phyloP scores from a whole-genome alignment of 1,284 basidiomycete genomes.

The Pseudozyma hubeiensis region DNA sequence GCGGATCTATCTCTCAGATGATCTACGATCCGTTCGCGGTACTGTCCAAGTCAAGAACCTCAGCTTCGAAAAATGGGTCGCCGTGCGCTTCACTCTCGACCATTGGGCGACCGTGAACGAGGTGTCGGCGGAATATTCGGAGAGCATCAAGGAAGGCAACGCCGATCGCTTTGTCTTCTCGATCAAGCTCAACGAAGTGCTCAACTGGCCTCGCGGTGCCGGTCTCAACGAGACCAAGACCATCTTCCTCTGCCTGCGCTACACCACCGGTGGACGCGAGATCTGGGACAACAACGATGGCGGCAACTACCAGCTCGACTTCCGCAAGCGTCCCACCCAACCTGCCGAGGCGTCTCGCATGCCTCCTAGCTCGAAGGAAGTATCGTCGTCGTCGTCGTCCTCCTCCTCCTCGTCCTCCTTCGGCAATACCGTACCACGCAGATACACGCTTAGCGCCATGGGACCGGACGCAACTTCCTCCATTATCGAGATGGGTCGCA shows the following conservation, averaged over 20 bases:
- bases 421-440: conserved; percentile 37
- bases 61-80: conserved; percentile 87
- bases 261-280: conserved; percentile 78
- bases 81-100: conserved; percentile 91
- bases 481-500: conserved; percentile 55
- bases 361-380: conserved; percentile 30
- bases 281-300: conserved; percentile 93
- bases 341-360: conserved; percentile 28
- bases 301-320: conserved; percentile 79
- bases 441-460: conserved; percentile 43
- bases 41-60: conserved; percentile 84
- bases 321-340: conserved; percentile 61
- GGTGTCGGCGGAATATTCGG: conserved; percentile 82
- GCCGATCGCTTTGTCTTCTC: conserved; percentile 76
- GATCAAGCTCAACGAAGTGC: conserved; percentile 72
- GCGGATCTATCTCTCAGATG: conserved; percentile 75
- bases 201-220: conserved; percentile 67
- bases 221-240: conserved; percentile 83
- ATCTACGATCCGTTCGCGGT: conserved; percentile 76
- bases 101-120: conserved; percentile 96
- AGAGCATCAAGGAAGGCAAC: conserved; percentile 73
- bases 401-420: conserved; percentile 24
- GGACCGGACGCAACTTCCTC: conserved; percentile 37
- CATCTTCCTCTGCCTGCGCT: conserved; percentile 83
- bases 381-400: conserved; percentile 6